Base-by-base conservation (phyloP, 1,139 yeast species). In the Suhomyces guaymorum region DNA sequence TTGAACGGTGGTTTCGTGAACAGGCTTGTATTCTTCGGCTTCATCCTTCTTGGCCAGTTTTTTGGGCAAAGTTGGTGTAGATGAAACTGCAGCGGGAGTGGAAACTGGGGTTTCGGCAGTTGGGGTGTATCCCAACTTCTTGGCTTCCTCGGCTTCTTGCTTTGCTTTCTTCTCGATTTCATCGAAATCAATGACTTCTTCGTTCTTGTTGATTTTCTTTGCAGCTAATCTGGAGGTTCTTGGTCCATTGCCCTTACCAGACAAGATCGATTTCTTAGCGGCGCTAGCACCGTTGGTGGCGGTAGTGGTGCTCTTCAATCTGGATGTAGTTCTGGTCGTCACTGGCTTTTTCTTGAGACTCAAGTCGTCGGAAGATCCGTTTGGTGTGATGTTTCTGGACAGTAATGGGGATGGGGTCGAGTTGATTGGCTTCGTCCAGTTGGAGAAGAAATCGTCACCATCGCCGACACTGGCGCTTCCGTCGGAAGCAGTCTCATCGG, bases 381-480 rank as follows among this genome's bases (percentile, higher is more conserved):
- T 51, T 13, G 82, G 82, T 1, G 81, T 75, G 25, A 57, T 56
- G 29, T 63, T 65, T 41, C 74, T 63, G 9, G 85, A 77, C 5
- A 66, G 65, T 39, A 77, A 57, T 10, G 80, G 77, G 9, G 86
- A 78, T 10, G 86, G 80, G 4, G 78, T 66, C 15, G 65, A 50
- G 36, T 57, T 57, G 33, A 77, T 62, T 16, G 95, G 92, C 55
- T 87, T 86, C 42, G 87, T 88, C 95, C 96, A 89, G 57, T 79
- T 83, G 37, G 95, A 75, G 63, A 94, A 92, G 60, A 92, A 92
- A 59, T n/a, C n/a, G n/a, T 89, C 97, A 55, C 88, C 96, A 27
- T 74, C 77, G 28, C 68, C 68, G 30, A 66, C 66, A 10, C 71
- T 52, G 11, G 57, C 52, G 12, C 63, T 51, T n/a, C 70, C 52